Conservation (phyloP, 352 stramenopile genomes). For the Aphanomyces cochlioides region DNA sequence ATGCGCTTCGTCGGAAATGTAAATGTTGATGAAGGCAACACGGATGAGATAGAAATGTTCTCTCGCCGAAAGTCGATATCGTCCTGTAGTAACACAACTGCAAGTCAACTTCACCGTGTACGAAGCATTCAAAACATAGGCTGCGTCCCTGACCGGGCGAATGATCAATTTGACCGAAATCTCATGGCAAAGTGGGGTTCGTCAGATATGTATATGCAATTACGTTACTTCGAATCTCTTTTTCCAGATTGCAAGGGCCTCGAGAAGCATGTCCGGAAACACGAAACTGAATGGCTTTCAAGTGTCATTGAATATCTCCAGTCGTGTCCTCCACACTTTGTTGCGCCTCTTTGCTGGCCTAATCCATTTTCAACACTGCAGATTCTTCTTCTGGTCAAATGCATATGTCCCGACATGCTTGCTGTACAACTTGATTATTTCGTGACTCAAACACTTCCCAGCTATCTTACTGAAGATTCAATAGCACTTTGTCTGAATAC, state of each 20-base stretch:
- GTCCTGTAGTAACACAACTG: too few species aligned
- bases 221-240: background rate
- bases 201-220: constrained; percentile 8
- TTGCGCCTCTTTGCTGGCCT: background rate
- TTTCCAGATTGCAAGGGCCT: background rate
- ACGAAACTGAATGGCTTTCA: background rate
- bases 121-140: constrained; percentile 11
- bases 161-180: background rate
- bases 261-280: background rate
- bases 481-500: background rate
- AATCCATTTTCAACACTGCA: background rate
- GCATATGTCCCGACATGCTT: constrained; percentile 22
- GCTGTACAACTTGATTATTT: constrained; percentile 17
- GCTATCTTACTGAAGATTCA: background rate
- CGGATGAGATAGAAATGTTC: too few species aligned
- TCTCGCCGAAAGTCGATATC: too few species aligned
- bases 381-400: constrained; percentile 6
- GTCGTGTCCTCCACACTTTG: background rate
- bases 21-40: too few species aligned
- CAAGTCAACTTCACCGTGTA: constrained; percentile 13
- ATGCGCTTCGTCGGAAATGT: background rate
- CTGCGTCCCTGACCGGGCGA: background rate
- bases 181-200: background rate
- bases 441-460: background rate
- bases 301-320: background rate